Base-by-base conservation (phyloP, 1,284 basidiomycete species). In the Schizopora paradoxa region DNA sequence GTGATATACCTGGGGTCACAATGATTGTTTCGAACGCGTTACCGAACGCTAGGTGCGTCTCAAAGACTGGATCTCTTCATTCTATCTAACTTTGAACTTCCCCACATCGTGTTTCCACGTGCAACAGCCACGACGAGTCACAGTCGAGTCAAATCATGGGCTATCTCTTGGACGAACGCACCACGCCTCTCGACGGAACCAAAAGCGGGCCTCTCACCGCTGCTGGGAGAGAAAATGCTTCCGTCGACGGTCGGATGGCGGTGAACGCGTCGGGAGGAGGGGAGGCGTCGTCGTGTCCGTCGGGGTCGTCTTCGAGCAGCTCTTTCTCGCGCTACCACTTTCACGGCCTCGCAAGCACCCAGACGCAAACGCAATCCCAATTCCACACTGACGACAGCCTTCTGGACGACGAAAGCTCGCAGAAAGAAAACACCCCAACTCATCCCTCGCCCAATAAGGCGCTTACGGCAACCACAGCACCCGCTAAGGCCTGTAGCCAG, bases 271-370 rank as follows among this genome's bases (percentile, higher is more conserved):
- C 43, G 26, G 33, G 31, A 36, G 22, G 21, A 19, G 35, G 39
- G 8, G 40, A 47, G n/a, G 39, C 23, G 21, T 37, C 40, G 4
- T 32, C 34, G 19, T 23, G 23, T 27, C 39, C 43, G 37, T 39
- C 45, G n/a, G n/a, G n/a, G n/a, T 31, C 28, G 8, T 8, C 10
- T 8, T 31, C 28, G 28, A 10, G 10, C 10, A 14, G 28, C 19
- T 48, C 47, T 29, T 54, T 61, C 16, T 65, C 73, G 27, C 66
- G 66, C 43, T 81, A 82, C 60, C 71, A 76, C 54, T 68, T 77
- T 46, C 70, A 76, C 48, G 77, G 73, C 6, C 64, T 82, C 11
- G 74, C 71, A 6, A 55, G 61, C 8, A 76, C 74, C 0, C 73
- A 79, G 54, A 71, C 73, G 1, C 72, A 80, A 51, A 68, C 69